phyloP scores from a whole-genome alignment of 441 rosid genomes.

The Arabidopsis lyrata region DNA sequence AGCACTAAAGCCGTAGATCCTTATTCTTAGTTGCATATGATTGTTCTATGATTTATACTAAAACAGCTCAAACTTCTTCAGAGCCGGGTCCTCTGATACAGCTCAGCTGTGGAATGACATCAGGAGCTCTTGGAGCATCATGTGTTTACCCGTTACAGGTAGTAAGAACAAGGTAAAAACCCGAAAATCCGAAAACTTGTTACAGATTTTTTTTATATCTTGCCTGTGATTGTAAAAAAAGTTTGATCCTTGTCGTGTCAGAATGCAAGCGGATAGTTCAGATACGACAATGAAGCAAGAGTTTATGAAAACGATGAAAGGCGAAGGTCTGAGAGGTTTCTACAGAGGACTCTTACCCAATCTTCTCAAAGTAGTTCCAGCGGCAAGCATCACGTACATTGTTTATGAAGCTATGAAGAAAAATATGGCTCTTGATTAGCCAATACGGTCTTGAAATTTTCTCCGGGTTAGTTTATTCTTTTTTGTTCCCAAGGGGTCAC shows the following conservation, averaged over 20 bases:
- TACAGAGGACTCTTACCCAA: slow-evolving; percentile 86
- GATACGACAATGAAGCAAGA: slow-evolving; percentile 70
- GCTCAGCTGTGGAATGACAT: slow-evolving; percentile 86
- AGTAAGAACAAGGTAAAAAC: slow-evolving; percentile 81
- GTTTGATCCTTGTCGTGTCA: slow-evolving; percentile 41
- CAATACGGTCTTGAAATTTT: slow-evolving; percentile 20
- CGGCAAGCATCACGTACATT: slow-evolving; percentile 86
- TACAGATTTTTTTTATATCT: not conserved
- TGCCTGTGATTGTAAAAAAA: slow-evolving; percentile 22
- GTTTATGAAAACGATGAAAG: slow-evolving; percentile 67
- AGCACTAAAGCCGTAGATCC: slow-evolving; percentile 26
- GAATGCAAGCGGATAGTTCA: slow-evolving; percentile 81
- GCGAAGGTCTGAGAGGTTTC: slow-evolving; percentile 76
- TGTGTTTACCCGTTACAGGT: slow-evolving; percentile 98
- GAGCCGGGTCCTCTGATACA: slow-evolving; percentile 92
- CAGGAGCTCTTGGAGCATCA: slow-evolving; percentile 94
- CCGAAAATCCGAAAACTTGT: not conserved
- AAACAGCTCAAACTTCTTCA: slow-evolving; percentile 37
- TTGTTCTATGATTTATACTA: slow-evolving; percentile 23
- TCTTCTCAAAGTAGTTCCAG: slow-evolving; percentile 80
- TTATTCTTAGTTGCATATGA: not conserved
- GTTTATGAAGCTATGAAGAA: slow-evolving; percentile 89
- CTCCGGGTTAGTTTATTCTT: slow-evolving; percentile 29
- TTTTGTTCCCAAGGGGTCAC: slow-evolving; percentile 43
- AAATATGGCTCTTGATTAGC: slow-evolving; percentile 62